These are phyloP conservation scores for Diutina neorugosa DNA, from an alignment of 1,139 yeast species.

Conservation along the genomic window DNA sequence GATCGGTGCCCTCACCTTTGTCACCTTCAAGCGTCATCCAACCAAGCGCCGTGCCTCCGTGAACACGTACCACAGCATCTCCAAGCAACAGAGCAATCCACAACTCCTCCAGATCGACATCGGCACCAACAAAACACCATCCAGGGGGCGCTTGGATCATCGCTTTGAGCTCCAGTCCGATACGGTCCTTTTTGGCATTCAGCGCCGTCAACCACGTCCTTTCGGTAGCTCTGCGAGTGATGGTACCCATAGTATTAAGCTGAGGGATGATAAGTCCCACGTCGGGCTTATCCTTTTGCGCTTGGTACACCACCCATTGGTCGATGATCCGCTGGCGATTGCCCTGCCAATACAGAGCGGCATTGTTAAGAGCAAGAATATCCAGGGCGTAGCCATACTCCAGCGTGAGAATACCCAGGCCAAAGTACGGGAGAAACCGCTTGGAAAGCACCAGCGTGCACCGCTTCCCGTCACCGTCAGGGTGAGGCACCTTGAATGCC, in stretches of 20 bases:
- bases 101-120: constrained; percentile 94
- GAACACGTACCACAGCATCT: constrained; percentile 77
- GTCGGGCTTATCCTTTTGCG: constrained; percentile 15
- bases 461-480: constrained; percentile 66
- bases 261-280: constrained; percentile 77
- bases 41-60: constrained; percentile 94
- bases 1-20: constrained; percentile 79
- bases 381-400: constrained; percentile 63
- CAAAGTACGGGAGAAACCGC: constrained; percentile 58
- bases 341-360: constrained; percentile 90
- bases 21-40: constrained; percentile 99
- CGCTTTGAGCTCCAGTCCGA: constrained; percentile 90
- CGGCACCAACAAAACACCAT: constrained; percentile 91
- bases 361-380: constrained; percentile 63
- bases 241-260: constrained; percentile 88
- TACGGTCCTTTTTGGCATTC: constrained; percentile 71
- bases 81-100: constrained; percentile 98
- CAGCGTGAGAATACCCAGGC: constrained; percentile 60
- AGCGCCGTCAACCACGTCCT: constrained; percentile 40
- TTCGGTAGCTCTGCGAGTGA: constrained; percentile 59
- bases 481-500: constrained; percentile 77
- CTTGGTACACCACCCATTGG: constrained; percentile 68
- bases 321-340: constrained; percentile 71
- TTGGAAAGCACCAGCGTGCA: constrained; percentile 78
- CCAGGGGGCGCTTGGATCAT: constrained; percentile 82